Percentiles rank a stretch among this genome's conserved stretches.
These are phyloP conservation scores for Hordeum pubiflorum DNA, from an alignment of 202 grass and related monocot species.

Conservation along the genomic window DNA sequence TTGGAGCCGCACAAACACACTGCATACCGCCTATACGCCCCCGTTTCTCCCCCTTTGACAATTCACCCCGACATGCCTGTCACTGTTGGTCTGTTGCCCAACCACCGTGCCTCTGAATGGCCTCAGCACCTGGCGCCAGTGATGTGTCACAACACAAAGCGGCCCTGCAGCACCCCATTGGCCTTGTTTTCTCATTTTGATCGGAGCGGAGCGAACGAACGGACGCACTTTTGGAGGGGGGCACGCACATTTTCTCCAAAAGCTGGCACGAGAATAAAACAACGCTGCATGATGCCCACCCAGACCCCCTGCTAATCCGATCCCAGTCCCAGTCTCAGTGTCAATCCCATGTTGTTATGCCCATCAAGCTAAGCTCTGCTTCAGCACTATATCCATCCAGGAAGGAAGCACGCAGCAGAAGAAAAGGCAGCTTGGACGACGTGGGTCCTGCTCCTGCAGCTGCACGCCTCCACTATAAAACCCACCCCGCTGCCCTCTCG, in stretches of 20 bases:
- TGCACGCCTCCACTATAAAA: conserved; percentile 54
- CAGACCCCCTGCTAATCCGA: conserved; percentile 17
- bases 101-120: conserved; percentile 53
- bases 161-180: conserved; percentile 12
- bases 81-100: conserved; percentile 50
- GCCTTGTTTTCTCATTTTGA: conserved; percentile 23
- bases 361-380: conserved; percentile 8
- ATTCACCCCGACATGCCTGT: conserved; percentile 49
- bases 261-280: conserved; percentile 32
- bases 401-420: not conserved
- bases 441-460: conserved; percentile 32
- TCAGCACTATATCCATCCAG: conserved; percentile 26
- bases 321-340: not conserved
- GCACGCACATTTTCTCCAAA: conserved; percentile 17
- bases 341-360: conserved; percentile 18
- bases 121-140: conserved; percentile 54
- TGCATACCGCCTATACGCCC: not conserved
- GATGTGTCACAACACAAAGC: conserved; percentile 16
- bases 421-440: not conserved
- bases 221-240: conserved; percentile 42
- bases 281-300: conserved; percentile 28
- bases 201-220: conserved; percentile 8
- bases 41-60: conserved; percentile 14
- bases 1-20: conserved; percentile 18
- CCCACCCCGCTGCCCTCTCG: conserved; percentile 33